These are phyloP conservation scores for Torulaspora gathmanii DNA, from an alignment of 805 yeast genomes.

Conservation along the genomic window DNA sequence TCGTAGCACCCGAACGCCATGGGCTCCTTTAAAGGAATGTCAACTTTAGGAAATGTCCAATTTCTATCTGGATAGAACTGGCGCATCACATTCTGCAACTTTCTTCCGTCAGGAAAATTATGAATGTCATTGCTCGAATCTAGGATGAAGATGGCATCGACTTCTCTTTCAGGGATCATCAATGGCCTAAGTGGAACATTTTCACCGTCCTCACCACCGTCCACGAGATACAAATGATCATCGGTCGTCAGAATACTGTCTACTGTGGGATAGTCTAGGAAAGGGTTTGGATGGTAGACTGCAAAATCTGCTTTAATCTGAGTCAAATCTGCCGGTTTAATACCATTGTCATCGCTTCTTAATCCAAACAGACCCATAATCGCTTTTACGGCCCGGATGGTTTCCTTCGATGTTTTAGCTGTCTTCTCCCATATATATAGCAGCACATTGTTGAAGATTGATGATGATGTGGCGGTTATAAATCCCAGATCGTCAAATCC, in stretches of 20 bases:
- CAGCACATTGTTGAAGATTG: conserved; percentile 53
- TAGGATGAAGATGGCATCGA: conserved; percentile 61
- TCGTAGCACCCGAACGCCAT: conserved; percentile 76
- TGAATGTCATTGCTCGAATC: conserved; percentile 51
- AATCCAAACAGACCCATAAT: conserved; percentile 30
- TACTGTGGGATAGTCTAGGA: conserved; percentile 35
- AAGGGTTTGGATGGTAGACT: conserved; percentile 58
- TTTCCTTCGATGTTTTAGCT: conserved; percentile 32
- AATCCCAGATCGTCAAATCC: conserved; percentile 59
- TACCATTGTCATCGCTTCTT: conserved; percentile 2
- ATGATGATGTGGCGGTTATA: conserved; percentile 59
- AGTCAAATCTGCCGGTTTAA: conserved; percentile 3
- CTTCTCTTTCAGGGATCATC: conserved; percentile 52
- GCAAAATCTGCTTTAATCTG: conserved; percentile 46
- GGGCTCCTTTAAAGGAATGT: conserved; percentile 44
- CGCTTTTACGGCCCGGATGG: conserved; percentile 36
- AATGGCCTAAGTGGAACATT: conserved; percentile 67
- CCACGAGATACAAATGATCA: conserved; percentile 48
- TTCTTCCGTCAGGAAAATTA: conserved; percentile 60
- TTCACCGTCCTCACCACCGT: conserved; percentile 77
- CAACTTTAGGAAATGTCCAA: conserved; percentile 26
- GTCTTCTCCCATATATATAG: conserved; percentile 43
- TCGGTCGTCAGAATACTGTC: conserved; percentile 27
- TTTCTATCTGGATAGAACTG: conserved; percentile 9
- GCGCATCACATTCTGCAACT: conserved; percentile 39